These are phyloP conservation scores for Saccharum hybrid DNA, from an alignment of 202 grass and related monocot genomes.

Conservation along the genomic window DNA sequence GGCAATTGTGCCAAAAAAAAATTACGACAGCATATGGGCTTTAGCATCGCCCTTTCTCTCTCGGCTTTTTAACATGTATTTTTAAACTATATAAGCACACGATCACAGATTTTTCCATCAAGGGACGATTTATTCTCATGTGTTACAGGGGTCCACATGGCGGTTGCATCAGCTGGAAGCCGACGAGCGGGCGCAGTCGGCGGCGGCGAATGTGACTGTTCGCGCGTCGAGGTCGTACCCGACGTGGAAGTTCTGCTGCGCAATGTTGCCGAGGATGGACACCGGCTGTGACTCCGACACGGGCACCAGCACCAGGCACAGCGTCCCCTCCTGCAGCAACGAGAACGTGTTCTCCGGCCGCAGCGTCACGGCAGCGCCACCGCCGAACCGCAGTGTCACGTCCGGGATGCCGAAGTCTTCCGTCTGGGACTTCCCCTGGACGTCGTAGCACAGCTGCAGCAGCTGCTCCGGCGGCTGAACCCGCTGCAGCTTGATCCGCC, in stretches of 20 bases:
- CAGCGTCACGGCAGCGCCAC: slow-evolving; percentile 51
- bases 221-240: slow-evolving; percentile 59
- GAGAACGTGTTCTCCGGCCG: slow-evolving; percentile 52
- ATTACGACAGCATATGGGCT: too few relatives aligned
- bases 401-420: slow-evolving; percentile 37
- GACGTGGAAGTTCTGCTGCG: slow-evolving; percentile 70
- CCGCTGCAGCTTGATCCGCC: slow-evolving; percentile 40
- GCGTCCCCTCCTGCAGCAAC: slow-evolving; percentile 13
- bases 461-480: slow-evolving; percentile 39
- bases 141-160: not conserved
- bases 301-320: slow-evolving; percentile 53
- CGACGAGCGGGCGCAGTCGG: slow-evolving; percentile 47
- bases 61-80: too few relatives aligned
- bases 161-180: not conserved
- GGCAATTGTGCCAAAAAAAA: too few relatives aligned
- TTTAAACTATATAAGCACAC: not conserved
- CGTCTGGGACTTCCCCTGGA: not conserved
- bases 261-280: slow-evolving; percentile 59
- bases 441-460: slow-evolving; percentile 61
- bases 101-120: not conserved
- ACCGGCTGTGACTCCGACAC: slow-evolving; percentile 6
- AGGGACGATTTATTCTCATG: not conserved
- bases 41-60: too few relatives aligned
- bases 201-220: slow-evolving; percentile 48
- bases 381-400: slow-evolving; percentile 55